Percentiles rank a stretch among this genome's conserved stretches.
Evolutionary conservation across 768 basidiomycete species (phyloP).

Genomic region (Boletus rufocinnamomeus): DNA sequence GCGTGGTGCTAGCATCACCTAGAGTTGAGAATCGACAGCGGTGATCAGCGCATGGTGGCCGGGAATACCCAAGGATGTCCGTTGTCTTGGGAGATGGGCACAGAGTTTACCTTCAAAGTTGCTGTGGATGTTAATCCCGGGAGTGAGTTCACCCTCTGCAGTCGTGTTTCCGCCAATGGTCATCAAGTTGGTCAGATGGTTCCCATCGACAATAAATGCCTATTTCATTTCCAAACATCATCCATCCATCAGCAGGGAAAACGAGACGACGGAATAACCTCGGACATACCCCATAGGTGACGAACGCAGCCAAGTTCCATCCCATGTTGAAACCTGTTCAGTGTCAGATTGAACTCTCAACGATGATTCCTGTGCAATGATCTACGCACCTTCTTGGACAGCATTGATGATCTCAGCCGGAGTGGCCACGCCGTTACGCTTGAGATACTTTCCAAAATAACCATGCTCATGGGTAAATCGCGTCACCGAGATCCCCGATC

Average conservation of each 20-base stretch:
- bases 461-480: not conserved
- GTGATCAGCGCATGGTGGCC: not conserved
- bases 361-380: too few species aligned
- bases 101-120: conserved; percentile 24
- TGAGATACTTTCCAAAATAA: conserved; percentile 19
- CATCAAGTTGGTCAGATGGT: conserved; percentile 33
- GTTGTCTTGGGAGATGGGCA: not conserved
- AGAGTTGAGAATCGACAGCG: not conserved
- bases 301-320: conserved; percentile 11
- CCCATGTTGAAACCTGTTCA: conserved; percentile 28
- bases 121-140: conserved; percentile 24
- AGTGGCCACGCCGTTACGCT: conserved; percentile 21
- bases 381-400: conserved; percentile 21
- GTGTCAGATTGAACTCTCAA: not conserved
- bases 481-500: not conserved
- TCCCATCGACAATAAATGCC: conserved; percentile 30
- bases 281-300: conserved; percentile 23
- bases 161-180: conserved; percentile 27
- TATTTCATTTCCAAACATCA: not conserved
- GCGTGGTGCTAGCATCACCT: conserved; percentile 32
- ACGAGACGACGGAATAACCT: not conserved
- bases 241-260: not conserved
- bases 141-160: conserved; percentile 5
- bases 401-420: conserved; percentile 28
- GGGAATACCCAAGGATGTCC: not conserved